Percentiles rank a stretch among this genome's conserved stretches.
Evolutionary conservation across 2,329 filamentous ascomycete genomes (phyloP).

Genomic region (Paracamarosporium sp.): DNA sequence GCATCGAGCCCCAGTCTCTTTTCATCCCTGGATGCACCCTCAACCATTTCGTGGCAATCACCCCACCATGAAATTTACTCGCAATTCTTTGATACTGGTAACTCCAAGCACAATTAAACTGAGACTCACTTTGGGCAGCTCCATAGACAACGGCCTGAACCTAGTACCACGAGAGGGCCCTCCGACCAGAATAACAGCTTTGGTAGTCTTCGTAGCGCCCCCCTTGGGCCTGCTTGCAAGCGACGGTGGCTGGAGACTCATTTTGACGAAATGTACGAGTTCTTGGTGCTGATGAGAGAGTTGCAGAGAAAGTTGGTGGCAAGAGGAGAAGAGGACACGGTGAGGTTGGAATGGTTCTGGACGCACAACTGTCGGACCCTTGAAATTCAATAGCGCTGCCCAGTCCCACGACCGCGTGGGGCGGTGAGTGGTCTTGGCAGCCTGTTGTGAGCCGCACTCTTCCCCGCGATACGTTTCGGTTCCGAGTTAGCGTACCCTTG

Average conservation of each 20-base stretch:
- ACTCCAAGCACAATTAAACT: not conserved
- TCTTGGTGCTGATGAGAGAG: not conserved
- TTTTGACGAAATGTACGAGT: constrained; percentile 18
- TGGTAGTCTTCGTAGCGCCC: constrained; percentile 65
- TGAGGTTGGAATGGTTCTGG: constrained; percentile 2
- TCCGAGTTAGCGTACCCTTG: not conserved
- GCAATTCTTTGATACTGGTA: not conserved
- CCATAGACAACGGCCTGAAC: constrained; percentile 92
- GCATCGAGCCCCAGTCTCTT: not conserved
- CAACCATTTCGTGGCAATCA: not conserved
- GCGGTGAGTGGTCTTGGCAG: constrained; percentile 12
- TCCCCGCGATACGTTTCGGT: not conserved
- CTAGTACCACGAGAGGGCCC: constrained; percentile 94
- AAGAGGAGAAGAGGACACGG: constrained; percentile 4
- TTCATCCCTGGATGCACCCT: not conserved
- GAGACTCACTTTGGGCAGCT: constrained; percentile 83
- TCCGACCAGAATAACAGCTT: constrained; percentile 94
- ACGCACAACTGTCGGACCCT: constrained; percentile 12
- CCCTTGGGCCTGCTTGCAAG: constrained; percentile 45
- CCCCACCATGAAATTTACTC: not conserved
- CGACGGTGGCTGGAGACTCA: constrained; percentile 47
- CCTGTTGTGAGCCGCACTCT: constrained; percentile 2
- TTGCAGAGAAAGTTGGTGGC: not conserved
- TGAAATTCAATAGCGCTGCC: constrained; percentile 13
- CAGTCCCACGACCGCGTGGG: constrained; percentile 8